Base-by-base conservation (phyloP, 345 rosid species). In the Isatis tinctoria region DNA sequence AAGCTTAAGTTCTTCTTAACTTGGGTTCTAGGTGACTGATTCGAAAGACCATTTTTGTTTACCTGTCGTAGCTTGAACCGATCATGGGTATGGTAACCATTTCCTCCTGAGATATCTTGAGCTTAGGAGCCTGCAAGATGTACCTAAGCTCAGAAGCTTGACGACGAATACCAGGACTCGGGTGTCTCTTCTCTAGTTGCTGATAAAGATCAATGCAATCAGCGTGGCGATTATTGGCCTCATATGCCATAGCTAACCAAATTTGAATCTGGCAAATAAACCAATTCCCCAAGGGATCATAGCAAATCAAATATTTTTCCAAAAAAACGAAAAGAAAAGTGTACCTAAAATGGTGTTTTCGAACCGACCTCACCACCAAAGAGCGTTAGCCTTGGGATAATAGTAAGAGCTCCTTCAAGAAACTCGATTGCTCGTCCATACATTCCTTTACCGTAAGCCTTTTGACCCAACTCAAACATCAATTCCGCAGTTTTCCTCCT, bases 211-310 rank as follows among this genome's bases (percentile, higher is more conserved):
- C 86, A 75, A 94, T 91, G 84, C 98, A 91, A 75, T 94, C 97
- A 5, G 68, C 73, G 20, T 90, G 97, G 49, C 97, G 95, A 62
- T 88, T 87, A 76, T 88, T 91, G 56, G 98, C 97, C 79, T 91
- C 98, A 57, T 94, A 94, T 52, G 97, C 98, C 98, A 94, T 91
- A 27, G 95, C 98, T 57, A 94, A 81, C 98, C 98, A 94, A 79
- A 94, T 90, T 81, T 94, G 98, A 77, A 94, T 91, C 97, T 94
- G 86, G 71, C 71, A 74, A 47, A 58, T 37, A 60, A 62, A 53
- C 44, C 58, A 52, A 52, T 3, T 32, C 60, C 61, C 47, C 52
- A 51, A 47, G 2, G 24, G 10, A 68, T 43, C 41, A 75, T 62
- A 76, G 60, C 74, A 68, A 75, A 66, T 45, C 71, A 63, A 0